A percentile compares a stretch with the other conserved stretches of the same genome.
phyloP scores from a whole-genome alignment of 257 asterid genomes.

The Misopates orontium region DNA sequence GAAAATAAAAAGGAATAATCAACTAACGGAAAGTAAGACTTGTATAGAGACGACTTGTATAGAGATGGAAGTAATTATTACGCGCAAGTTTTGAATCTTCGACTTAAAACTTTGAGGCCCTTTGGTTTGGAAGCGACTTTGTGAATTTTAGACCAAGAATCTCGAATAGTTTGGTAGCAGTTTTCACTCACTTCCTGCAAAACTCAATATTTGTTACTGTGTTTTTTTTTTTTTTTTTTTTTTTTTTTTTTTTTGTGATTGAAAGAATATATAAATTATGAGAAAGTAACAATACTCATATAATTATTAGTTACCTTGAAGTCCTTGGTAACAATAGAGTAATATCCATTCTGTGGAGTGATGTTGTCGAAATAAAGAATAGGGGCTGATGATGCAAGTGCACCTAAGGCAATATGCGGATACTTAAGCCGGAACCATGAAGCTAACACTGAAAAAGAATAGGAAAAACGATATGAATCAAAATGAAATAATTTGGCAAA shows the following conservation, averaged over 20 bases:
- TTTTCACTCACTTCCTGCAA: conserved; percentile 53
- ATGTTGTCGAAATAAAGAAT: conserved; percentile 70
- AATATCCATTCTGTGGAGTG: conserved; percentile 61
- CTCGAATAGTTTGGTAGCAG: conserved; percentile 48
- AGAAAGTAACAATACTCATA: not conserved
- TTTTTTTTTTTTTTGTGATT: too few relatives aligned
- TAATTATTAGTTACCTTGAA: conserved; percentile 43
- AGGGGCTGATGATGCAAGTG: conserved; percentile 84
- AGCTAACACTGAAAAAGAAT: conserved; percentile 57
- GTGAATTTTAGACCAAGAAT: conserved; percentile 70
- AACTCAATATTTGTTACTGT: not conserved
- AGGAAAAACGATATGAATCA: not conserved
- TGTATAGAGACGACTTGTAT: not conserved
- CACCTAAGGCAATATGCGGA: conserved; percentile 79
- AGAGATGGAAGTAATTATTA: conserved; percentile 19
- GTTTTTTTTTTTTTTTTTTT: too few relatives aligned
- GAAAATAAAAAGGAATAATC: too few relatives aligned
- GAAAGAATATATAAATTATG: not conserved
- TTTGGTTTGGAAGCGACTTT: conserved; percentile 42
- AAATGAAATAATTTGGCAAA: too few relatives aligned
- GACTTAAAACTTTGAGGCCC: conserved; percentile 54
- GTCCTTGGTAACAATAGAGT: conserved; percentile 47
- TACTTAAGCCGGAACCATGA: conserved; percentile 84
- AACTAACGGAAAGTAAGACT: not conserved
- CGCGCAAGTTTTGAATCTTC: conserved; percentile 71